phyloP scores from a whole-genome alignment of 2,329 filamentous ascomycete species.

The Pseudocercospora cruenta region DNA sequence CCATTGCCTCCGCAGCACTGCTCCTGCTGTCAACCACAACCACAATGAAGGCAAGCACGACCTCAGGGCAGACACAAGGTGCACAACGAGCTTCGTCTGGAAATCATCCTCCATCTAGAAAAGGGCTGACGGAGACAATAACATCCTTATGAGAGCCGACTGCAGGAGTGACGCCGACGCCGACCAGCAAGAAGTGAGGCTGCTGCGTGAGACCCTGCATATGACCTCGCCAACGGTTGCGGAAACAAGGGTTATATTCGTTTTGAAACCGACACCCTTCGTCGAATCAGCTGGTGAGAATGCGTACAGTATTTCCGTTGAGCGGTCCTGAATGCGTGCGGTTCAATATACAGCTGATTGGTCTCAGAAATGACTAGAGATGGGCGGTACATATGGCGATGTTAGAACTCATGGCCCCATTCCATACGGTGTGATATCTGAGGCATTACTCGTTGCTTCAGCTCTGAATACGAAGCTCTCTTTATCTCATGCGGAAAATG shows the following conservation, averaged over 20 bases:
- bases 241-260: not conserved
- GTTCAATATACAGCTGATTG: not conserved
- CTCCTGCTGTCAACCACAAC: not conserved
- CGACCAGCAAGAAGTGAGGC: not conserved
- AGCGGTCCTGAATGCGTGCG: not conserved
- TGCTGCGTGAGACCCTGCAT: too few species aligned
- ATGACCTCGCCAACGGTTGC: not conserved
- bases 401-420: too few species aligned
- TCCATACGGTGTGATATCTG: too few species aligned
- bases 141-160: not conserved
- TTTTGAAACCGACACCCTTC: not conserved
- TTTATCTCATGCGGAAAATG: too few species aligned
- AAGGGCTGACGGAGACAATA: not conserved
- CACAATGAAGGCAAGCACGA: not conserved
- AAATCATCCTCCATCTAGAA: not conserved
- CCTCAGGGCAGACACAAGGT: not conserved
- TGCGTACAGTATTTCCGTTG: not conserved
- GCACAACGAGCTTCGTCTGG: not conserved
- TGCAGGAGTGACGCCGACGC: not conserved
- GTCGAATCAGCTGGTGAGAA: not conserved
- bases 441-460: too few species aligned
- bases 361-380: too few species aligned
- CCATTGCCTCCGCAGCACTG: not conserved
- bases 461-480: too few species aligned
- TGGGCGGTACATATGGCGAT: too few species aligned